phyloP scores from a whole-genome alignment of 2,329 filamentous ascomycete species.

The Cercospora zeina region DNA sequence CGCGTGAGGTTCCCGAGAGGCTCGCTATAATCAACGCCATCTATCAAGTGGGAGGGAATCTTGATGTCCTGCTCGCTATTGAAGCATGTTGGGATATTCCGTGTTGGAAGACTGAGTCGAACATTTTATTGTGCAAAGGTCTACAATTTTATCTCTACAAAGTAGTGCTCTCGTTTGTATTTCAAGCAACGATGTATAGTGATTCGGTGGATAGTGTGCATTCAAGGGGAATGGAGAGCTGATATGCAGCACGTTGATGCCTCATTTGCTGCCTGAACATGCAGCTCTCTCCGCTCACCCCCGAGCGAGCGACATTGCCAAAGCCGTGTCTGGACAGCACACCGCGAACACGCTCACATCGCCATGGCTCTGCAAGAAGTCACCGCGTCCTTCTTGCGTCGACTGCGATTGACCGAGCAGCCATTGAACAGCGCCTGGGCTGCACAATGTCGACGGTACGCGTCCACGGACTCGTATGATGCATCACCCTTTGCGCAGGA shows the following conservation, averaged over 20 bases:
- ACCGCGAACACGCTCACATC: slow-evolving; percentile 10
- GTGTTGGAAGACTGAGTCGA: no score
- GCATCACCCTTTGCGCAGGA: slow-evolving; percentile 49
- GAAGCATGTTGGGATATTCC: no score
- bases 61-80: no score
- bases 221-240: neutral
- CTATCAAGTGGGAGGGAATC: no score
- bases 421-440: slow-evolving; percentile 28
- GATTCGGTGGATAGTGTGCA: neutral
- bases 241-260: no score
- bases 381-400: slow-evolving; percentile 35
- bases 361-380: slow-evolving; percentile 39
- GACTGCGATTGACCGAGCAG: slow-evolving; percentile 29
- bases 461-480: slow-evolving; percentile 28
- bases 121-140: no score
- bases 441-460: slow-evolving; percentile 37
- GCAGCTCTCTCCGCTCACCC: slow-evolving; percentile 2
- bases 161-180: no score
- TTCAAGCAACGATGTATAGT: no score
- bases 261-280: neutral
- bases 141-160: no score
- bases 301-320: slow-evolving; percentile 4
- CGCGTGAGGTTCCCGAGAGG: no score
- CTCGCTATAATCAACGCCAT: no score
- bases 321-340: neutral